phyloP scores from a whole-genome alignment of 2,329 filamentous ascomycete genomes.

The Nemania serpens region DNA sequence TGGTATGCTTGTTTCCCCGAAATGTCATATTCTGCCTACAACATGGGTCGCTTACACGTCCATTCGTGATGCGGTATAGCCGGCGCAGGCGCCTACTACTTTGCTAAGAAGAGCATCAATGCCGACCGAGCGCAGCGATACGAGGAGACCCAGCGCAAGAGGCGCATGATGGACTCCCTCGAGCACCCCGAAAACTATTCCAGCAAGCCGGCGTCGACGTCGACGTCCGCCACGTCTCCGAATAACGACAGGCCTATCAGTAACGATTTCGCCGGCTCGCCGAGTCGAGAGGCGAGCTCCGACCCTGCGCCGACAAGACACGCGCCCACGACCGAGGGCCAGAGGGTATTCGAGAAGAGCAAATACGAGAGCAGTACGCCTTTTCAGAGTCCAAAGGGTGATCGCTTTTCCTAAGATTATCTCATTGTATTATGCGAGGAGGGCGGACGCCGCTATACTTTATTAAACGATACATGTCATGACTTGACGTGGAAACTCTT shows the following conservation, averaged over 20 bases:
- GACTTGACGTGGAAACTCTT: conserved; percentile 4
- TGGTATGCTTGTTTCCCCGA: conserved; percentile 57
- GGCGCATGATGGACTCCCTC: conserved; percentile 60
- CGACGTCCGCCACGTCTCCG: conserved; percentile 26
- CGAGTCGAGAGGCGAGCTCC: conserved; percentile 71
- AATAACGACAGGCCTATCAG: conserved; percentile 52
- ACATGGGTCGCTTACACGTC: conserved; percentile 2
- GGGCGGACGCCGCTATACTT: conserved; percentile 12
- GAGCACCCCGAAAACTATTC: conserved; percentile 52
- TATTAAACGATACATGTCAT: conserved; percentile 2
- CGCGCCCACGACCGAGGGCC: conserved; percentile 71
- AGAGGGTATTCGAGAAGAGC: conserved; percentile 74
- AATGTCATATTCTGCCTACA: neutral
- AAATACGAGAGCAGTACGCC: conserved; percentile 85
- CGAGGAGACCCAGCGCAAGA: conserved; percentile 68
- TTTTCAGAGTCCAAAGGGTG: conserved; percentile 79
- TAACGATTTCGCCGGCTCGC: conserved; percentile 63
- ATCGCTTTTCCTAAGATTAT: conserved; percentile 72
- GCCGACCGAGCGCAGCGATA: conserved; percentile 78
- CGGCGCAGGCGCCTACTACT: conserved; percentile 91
- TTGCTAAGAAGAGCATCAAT: conserved; percentile 94
- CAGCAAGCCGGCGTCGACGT: conserved; percentile 41
- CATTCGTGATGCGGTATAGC: conserved; percentile 54
- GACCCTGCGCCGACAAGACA: conserved; percentile 89
- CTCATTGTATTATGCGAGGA: neutral